phyloP scores from a whole-genome alignment of 2,329 filamentous ascomycete genomes.

The Niveomyces coronatus region DNA sequence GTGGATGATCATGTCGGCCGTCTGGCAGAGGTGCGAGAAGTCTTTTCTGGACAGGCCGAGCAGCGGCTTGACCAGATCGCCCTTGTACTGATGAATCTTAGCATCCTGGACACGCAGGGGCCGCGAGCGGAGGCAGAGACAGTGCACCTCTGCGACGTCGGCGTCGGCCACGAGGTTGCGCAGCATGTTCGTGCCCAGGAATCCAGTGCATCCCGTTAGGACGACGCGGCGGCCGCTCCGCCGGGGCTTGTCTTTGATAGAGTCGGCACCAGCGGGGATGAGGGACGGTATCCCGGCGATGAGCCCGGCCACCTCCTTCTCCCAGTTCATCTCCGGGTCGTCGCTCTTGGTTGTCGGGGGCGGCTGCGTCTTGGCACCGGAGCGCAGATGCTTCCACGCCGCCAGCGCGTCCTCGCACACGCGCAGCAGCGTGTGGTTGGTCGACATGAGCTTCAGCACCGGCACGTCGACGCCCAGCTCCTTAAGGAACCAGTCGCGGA shows the following conservation, averaged over 20 bases:
- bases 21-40: background rate
- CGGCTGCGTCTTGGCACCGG: background rate
- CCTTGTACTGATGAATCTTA: background rate
- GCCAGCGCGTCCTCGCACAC: background rate
- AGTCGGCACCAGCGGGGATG: background rate
- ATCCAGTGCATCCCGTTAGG: background rate
- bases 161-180: background rate
- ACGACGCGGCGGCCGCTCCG: background rate
- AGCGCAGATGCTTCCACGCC: background rate
- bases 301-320: background rate
- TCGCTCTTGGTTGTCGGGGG: background rate
- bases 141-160: background rate
- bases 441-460: constrained; percentile 23
- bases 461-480: constrained; percentile 30
- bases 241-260: background rate
- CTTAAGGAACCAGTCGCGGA: constrained; percentile 36
- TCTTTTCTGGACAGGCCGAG: background rate
- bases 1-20: background rate
- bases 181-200: background rate
- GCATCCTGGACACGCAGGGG: background rate
- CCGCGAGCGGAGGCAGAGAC: background rate
- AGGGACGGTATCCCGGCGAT: background rate
- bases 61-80: background rate
- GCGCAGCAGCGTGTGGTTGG: background rate
- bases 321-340: background rate